These are phyloP conservation scores for Pisolithus microcarpus DNA, from an alignment of 768 basidiomycete species.

Conservation along the genomic window DNA sequence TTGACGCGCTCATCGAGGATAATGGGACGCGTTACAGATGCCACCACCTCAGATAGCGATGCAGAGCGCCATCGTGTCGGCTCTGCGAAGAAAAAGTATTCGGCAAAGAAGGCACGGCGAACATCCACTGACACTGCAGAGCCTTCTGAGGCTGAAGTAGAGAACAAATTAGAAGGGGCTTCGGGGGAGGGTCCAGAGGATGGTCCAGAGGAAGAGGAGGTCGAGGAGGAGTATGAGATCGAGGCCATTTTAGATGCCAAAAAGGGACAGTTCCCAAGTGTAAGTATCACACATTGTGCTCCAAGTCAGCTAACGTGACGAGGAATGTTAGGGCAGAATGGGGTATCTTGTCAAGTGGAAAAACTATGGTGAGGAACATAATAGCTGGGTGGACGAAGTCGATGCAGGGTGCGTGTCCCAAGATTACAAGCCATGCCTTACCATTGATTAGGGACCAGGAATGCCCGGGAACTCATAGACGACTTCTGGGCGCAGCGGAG, in stretches of 20 bases:
- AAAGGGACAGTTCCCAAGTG: constrained; percentile 47
- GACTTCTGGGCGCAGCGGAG: constrained; percentile 53
- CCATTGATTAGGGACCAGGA: constrained; percentile 34
- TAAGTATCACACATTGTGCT: constrained; percentile 11
- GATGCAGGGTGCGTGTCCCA: constrained; percentile 54
- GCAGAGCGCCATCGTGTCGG: constrained; percentile 13
- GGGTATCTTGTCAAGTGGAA: constrained; percentile 83
- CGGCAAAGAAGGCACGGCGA: constrained; percentile 24
- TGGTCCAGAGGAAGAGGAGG: constrained; percentile 29
- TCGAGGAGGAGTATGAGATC: constrained; percentile 61
- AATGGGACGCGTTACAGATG: constrained; percentile 22
- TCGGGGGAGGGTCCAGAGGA: constrained; percentile 22
- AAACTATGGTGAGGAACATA: constrained; percentile 52
- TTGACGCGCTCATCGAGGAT: constrained; percentile 11
- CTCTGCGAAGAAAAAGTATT: constrained; percentile 21
- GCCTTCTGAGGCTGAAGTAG: constrained; percentile 13
- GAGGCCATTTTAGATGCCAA: constrained; percentile 67
- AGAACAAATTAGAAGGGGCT: constrained; percentile 24
- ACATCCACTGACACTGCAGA: constrained; percentile 11
- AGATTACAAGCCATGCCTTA: neutral
- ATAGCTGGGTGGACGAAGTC: constrained; percentile 74
- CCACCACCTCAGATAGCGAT: constrained; percentile 22
- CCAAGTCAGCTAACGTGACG: constrained; percentile 7
- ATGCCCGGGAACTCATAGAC: constrained; percentile 59
- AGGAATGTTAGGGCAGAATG: constrained; percentile 46